Conservation (phyloP, 441 rosid genomes). For the Pelargonium fulgidum region DNA sequence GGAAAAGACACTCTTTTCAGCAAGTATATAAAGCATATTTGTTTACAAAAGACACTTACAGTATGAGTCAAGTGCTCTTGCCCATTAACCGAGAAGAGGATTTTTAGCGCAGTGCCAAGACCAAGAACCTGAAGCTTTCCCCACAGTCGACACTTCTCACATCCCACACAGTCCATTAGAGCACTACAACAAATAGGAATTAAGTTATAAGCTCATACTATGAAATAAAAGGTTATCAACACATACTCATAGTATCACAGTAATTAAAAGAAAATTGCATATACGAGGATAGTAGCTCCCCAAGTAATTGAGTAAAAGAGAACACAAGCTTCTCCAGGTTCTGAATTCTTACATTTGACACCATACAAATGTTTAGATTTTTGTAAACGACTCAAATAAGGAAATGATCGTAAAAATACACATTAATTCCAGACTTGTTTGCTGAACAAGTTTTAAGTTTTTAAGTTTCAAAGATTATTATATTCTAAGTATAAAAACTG, state of each 20-base stretch:
- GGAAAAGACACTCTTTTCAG: neutral
- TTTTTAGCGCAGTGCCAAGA: constrained; percentile 28
- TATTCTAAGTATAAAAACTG: neutral
- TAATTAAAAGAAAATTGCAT: neutral
- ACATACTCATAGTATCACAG: neutral
- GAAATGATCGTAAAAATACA: neutral
- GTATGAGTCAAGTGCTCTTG: constrained; percentile 15
- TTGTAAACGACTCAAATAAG: neutral
- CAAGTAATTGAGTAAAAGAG: neutral
- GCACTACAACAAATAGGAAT: constrained; percentile 14
- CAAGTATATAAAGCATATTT: neutral
- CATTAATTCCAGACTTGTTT: neutral
- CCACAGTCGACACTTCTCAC: constrained; percentile 31
- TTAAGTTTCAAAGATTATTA: too few species aligned
- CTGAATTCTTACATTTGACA: neutral
- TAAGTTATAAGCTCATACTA: neutral
- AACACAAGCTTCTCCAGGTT: neutral
- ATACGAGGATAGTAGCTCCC: neutral
- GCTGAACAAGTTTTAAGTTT: too few species aligned
- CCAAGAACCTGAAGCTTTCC: constrained; percentile 31
- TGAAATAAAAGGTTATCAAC: neutral
- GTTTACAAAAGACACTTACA: constrained; percentile 16
- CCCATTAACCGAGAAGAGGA: constrained; percentile 25
- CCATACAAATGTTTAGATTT: neutral
- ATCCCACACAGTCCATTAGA: constrained; percentile 27